These are phyloP conservation scores for Picochlorum costavermella DNA, from an alignment of 139 green algal genomes.

Conservation along the genomic window DNA sequence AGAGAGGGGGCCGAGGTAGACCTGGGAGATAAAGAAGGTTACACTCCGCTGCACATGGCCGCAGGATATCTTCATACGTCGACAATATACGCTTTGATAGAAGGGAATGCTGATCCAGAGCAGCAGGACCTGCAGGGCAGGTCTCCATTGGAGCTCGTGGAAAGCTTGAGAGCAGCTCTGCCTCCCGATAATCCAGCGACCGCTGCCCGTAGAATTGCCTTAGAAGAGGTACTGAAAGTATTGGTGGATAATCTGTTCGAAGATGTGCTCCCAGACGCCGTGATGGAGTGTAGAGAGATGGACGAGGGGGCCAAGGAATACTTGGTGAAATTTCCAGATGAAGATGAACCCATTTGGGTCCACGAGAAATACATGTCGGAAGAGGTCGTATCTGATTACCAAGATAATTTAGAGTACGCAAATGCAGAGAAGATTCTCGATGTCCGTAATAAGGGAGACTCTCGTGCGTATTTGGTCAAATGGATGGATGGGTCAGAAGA, in stretches of 20 bases:
- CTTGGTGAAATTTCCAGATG: constrained; percentile 54
- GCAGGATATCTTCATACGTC: constrained; percentile 61
- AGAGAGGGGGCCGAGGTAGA: constrained; percentile 64
- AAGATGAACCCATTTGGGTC: constrained; percentile 51
- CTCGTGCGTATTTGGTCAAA: constrained; percentile 61
- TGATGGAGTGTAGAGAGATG: constrained; percentile 39
- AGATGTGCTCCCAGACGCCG: constrained; percentile 47
- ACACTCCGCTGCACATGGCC: constrained; percentile 80
- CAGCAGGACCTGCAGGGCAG: constrained; percentile 32
- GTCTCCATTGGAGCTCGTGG: constrained; percentile 54
- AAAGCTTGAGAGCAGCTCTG: constrained; percentile 51
- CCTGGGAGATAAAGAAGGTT: constrained; percentile 73
- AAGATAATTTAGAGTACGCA: constrained; percentile 61
- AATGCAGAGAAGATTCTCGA: constrained; percentile 37
- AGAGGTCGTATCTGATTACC: constrained; percentile 70
- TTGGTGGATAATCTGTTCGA: constrained; percentile 69
- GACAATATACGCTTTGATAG: constrained; percentile 49
- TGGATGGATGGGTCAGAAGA: constrained; percentile 64
- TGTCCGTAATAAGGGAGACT: constrained; percentile 44
- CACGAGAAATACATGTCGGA: constrained; percentile 40
- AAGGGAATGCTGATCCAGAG: constrained; percentile 55
- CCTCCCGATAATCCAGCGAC: constrained; percentile 37
- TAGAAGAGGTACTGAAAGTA: constrained; percentile 62
- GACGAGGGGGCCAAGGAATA: constrained; percentile 40
- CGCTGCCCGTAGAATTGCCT: constrained; percentile 49